phyloP scores from a whole-genome alignment of 2,329 filamentous ascomycete genomes.

The Fusarium pseudonygamai region DNA sequence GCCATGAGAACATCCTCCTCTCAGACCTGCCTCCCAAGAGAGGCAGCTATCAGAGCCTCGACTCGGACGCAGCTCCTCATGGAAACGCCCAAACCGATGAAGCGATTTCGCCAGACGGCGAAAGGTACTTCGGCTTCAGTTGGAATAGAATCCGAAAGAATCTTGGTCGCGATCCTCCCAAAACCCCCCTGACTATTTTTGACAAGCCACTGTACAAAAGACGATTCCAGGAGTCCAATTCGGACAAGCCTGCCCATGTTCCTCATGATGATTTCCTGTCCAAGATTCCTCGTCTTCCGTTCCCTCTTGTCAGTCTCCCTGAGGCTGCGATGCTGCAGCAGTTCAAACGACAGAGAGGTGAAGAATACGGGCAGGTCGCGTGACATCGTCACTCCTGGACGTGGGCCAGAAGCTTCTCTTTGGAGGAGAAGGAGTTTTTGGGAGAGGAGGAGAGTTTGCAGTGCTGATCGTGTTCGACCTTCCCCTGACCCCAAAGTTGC shows the following conservation, averaged over 20 bases:
- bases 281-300: slow-evolving; percentile 46
- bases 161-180: slow-evolving; percentile 38
- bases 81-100: not conserved
- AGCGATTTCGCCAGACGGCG: not conserved
- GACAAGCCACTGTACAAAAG: slow-evolving; percentile 39
- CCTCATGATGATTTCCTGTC: slow-evolving; percentile 37
- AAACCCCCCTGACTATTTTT: slow-evolving; percentile 32
- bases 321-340: slow-evolving; percentile 50
- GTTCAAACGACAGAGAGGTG: slow-evolving; percentile 46
- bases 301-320: slow-evolving; percentile 50
- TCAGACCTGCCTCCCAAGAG: slow-evolving; percentile 39
- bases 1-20: slow-evolving; percentile 17
- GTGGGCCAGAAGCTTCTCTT: slow-evolving; percentile 13
- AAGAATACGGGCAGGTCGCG: slow-evolving; percentile 42
- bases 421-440: slow-evolving; percentile 42
- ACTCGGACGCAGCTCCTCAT: slow-evolving; percentile 36
- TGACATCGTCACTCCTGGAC: not conserved
- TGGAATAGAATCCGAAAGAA: slow-evolving; percentile 42
- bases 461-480: slow-evolving; percentile 48
- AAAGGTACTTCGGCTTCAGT: slow-evolving; percentile 38
- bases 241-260: slow-evolving; percentile 22
- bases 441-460: slow-evolving; percentile 37
- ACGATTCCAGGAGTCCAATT: slow-evolving; percentile 15
- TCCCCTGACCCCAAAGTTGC: slow-evolving; percentile 38
- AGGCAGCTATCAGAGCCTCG: slow-evolving; percentile 47